Evolutionary conservation across 139 green algal species (phyloP).

Genomic region (Picochlorum sp.): DNA sequence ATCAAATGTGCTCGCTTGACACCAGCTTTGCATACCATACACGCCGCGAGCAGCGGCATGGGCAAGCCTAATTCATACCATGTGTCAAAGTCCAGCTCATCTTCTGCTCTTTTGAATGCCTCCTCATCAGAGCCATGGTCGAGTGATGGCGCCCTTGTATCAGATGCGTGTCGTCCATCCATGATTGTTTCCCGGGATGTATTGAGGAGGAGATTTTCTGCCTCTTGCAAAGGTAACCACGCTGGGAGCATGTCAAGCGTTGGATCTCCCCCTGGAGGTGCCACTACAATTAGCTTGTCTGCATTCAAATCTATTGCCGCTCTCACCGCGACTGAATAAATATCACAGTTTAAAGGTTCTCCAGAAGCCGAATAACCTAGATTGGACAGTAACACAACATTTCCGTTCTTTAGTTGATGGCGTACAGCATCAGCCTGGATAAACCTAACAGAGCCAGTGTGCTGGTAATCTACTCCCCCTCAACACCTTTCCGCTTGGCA

Average conservation of each 20-base stretch:
- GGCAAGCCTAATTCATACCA: constrained; percentile 25
- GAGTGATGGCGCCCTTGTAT: not conserved
- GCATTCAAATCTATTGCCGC: constrained; percentile 57
- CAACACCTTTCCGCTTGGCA: constrained; percentile 77
- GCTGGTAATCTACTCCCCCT: constrained; percentile 85
- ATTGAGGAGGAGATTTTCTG: constrained; percentile 48
- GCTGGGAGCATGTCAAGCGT: constrained; percentile 31
- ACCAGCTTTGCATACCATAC: constrained; percentile 39
- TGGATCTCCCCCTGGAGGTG: constrained; percentile 25
- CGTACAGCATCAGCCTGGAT: constrained; percentile 64
- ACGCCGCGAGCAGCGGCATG: constrained; percentile 29
- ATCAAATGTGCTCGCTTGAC: constrained; percentile 69
- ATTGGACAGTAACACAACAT: constrained; percentile 86
- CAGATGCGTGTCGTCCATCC: not conserved
- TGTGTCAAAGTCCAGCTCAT: constrained; percentile 18
- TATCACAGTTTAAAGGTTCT: constrained; percentile 87
- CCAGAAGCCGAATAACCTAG: constrained; percentile 58
- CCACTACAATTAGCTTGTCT: constrained; percentile 90
- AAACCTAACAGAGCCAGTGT: constrained; percentile 58
- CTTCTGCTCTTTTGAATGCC: not conserved
- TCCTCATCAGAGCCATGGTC: not conserved
- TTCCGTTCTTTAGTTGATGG: constrained; percentile 64
- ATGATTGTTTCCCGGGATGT: not conserved
- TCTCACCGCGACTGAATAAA: constrained; percentile 36
- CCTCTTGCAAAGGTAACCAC: constrained; percentile 71